A percentile compares a stretch with the other conserved stretches of the same genome.
Conservation (phyloP, 352 stramenopile species). For the Globisporangium nodosum region DNA sequence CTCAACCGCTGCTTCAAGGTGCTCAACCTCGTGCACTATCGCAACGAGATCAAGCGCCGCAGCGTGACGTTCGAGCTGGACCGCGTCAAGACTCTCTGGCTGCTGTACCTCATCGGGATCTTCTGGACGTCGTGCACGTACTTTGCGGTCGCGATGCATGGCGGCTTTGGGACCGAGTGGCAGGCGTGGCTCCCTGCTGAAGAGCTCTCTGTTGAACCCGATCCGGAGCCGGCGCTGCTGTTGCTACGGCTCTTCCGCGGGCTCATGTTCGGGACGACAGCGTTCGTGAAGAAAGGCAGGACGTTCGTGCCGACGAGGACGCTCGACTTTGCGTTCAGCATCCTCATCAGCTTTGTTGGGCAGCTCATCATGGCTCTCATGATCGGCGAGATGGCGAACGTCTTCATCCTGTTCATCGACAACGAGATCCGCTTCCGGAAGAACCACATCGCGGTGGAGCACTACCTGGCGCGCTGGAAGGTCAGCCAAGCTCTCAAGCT, state of each 20-base stretch:
- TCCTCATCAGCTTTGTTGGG: constrained; percentile 43
- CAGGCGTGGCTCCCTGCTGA: constrained; percentile 42
- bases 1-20: constrained; percentile 58
- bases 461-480: constrained; percentile 34
- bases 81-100: constrained; percentile 41
- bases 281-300: constrained; percentile 54
- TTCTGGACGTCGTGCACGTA: constrained; percentile 65
- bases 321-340: constrained; percentile 44
- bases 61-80: constrained; percentile 59
- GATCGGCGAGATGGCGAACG: constrained; percentile 64
- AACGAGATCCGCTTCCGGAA: constrained; percentile 73
- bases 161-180: constrained; percentile 45
- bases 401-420: constrained; percentile 55
- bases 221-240: constrained; percentile 25
- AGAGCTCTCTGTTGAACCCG: constrained; percentile 15
- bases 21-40: constrained; percentile 45
- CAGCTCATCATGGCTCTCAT: constrained; percentile 73
- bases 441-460: constrained; percentile 53
- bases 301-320: constrained; percentile 39
- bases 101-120: constrained; percentile 52
- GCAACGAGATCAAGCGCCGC: constrained; percentile 52
- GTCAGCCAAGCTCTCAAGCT: constrained; percentile 32
- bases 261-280: constrained; percentile 43
- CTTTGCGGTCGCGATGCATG: constrained; percentile 49
- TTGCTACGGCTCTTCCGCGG: constrained; percentile 40